Conservation (phyloP, 2,329 filamentous ascomycete species). For the Sporothrix sp. region DNA sequence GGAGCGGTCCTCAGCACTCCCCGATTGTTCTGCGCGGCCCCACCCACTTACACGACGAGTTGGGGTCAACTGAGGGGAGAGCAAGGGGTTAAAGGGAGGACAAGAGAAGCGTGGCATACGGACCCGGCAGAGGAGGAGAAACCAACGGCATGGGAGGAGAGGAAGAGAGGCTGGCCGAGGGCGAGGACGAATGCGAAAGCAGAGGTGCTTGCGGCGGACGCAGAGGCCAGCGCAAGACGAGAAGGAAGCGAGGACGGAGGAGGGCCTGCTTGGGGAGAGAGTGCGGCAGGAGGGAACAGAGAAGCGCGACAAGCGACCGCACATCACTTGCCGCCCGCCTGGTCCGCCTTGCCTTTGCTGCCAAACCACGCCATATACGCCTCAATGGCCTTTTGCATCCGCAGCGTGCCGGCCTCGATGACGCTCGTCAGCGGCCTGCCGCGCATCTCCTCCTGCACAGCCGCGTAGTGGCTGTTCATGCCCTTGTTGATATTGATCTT, state of each 20-base stretch:
- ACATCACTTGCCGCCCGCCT: neutral
- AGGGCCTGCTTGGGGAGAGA: neutral
- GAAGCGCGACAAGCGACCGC: too few species aligned
- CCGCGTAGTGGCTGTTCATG: slow-evolving; percentile 39
- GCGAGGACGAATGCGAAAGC: neutral
- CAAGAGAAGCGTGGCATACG: neutral
- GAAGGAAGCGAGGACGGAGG: neutral
- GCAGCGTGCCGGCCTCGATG: slow-evolving; percentile 36
- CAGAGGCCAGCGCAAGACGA: neutral
- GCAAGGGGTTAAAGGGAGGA: neutral
- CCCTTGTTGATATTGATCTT: slow-evolving; percentile 45
- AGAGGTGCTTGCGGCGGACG: neutral
- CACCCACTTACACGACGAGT: too few species aligned
- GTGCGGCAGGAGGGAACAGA: neutral
- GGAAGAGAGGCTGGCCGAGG: neutral
- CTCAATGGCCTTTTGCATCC: slow-evolving; percentile 40
- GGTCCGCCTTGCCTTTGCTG: slow-evolving; percentile 34
- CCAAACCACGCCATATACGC: slow-evolving; percentile 36
- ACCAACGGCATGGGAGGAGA: neutral
- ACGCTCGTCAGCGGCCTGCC: slow-evolving; percentile 38
- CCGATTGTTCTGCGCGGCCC: too few species aligned
- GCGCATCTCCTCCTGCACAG: slow-evolving; percentile 34
- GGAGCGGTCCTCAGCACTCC: too few species aligned
- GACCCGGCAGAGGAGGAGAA: neutral
- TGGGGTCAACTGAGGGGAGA: neutral